Evolutionary conservation across 148 eudicot species (phyloP).

Genomic region (Dianthus caryophyllus): DNA sequence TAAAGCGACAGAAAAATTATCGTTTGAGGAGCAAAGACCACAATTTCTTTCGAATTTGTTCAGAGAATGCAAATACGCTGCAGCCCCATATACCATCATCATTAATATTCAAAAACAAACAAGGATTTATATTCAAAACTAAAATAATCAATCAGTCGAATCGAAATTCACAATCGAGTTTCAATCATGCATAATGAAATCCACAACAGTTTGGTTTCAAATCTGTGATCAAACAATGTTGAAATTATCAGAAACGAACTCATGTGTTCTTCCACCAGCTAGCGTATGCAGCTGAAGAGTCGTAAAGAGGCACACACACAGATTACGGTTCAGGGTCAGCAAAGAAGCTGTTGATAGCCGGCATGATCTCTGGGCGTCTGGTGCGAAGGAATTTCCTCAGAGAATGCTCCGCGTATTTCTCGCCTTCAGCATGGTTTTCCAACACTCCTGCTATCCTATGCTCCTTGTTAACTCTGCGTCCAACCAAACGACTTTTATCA

Average conservation of each 20-base stretch:
- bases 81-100: no score
- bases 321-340: constrained; percentile 23
- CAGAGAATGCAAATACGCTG: no score
- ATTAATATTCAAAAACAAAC: no score
- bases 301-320: not conserved
- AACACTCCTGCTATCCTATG: constrained; percentile 60
- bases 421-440: constrained; percentile 57
- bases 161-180: no score
- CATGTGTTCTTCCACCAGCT: not conserved
- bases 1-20: no score
- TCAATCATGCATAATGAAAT: no score
- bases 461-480: constrained; percentile 51
- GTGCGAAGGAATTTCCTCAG: constrained; percentile 52
- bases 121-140: no score
- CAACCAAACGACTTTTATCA: not conserved
- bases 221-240: not conserved
- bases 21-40: no score
- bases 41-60: no score
- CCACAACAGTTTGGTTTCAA: not conserved
- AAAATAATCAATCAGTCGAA: no score
- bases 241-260: not conserved
- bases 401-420: constrained; percentile 44
- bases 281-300: not conserved
- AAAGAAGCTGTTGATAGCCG: constrained; percentile 39
- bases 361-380: constrained; percentile 47